Base-by-base conservation (phyloP, 345 rosid species). In the Aquilaria yunnanensis region DNA sequence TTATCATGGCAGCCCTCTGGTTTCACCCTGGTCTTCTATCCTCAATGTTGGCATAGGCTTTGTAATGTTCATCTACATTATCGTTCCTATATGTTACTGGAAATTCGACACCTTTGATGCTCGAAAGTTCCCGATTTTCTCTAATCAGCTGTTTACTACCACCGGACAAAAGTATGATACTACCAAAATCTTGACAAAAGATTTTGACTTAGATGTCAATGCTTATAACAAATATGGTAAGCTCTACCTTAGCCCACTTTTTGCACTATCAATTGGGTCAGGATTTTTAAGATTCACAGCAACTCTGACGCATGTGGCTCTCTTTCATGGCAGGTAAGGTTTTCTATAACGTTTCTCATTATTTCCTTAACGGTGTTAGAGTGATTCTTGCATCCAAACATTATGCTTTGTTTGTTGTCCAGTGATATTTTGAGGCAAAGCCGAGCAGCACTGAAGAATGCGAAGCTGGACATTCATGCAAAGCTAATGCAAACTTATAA, bases 281-380 rank as follows among this genome's bases (percentile, higher is more conserved):
- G 99, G 99, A 49, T 95, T 95, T 61, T 96, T 96, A 9, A 80
- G 99, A 57, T 95, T 95, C 67, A 91, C 99, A 0, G 90, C 99
- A 43, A 95, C 97, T 4, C 81, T 95, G 49, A 83, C 93, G 63
- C 99, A 95, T 63, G 99, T 95, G 68, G 99, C 99, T 7, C 74
- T 95, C 56, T 95, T 95, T 72, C 81, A 95, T 66, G 99, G 99
- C 77, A 82, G 96, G 99, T 90, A 72, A 2, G 73, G 23, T 23
- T 23, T 23, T 23, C 23, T 23, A 23, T 23, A 23, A 23, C 23
- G 23, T 23, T 57, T 14, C 48, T 14, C 31, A 1, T 37, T 34
- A 37, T 37, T 34, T 14, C 60, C 14, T 56, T 11, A 32, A 12
- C 14, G 43, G 32, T 56, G 32, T 32, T 14, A 6, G 34, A 33